Conservation (phyloP, 306 rosid genomes). For the Mucuna pruriens region DNA sequence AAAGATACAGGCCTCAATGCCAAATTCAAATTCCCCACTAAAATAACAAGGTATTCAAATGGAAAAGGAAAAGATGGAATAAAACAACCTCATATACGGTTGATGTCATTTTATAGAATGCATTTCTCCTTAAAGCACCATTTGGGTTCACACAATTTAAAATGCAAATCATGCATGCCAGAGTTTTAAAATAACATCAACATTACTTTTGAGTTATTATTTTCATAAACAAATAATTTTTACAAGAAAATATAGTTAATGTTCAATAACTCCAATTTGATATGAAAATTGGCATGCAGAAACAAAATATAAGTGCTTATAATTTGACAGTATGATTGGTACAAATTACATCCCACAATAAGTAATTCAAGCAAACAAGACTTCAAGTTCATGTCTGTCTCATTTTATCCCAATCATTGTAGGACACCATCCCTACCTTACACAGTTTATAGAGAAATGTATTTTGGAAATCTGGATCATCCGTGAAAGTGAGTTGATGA, state of each 20-base stretch:
- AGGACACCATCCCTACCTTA: conserved; percentile 62
- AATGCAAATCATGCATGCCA: conserved; percentile 10
- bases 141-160: background rate
- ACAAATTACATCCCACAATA: background rate
- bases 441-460: conserved; percentile 83
- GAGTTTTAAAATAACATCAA: conserved; percentile 18
- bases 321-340: background rate
- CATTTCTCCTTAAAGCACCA: conserved; percentile 10
- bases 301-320: conserved; percentile 6
- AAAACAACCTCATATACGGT: background rate
- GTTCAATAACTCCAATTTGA: background rate
- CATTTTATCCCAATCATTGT: conserved; percentile 31
- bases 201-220: conserved; percentile 1
- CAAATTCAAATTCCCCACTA: background rate
- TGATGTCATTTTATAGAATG: background rate
- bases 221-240: conserved; percentile 12
- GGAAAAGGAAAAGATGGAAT: background rate
- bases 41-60: background rate
- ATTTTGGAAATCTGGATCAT: conserved; percentile 85
- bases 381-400: conserved; percentile 30
- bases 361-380: conserved; percentile 35
- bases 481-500: conserved; percentile 93
- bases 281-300: conserved; percentile 13
- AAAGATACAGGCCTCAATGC: background rate
- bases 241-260: background rate